Conservation (phyloP, 495 filamentous ascomycete genomes). For the Mytilinidion resinicola region DNA sequence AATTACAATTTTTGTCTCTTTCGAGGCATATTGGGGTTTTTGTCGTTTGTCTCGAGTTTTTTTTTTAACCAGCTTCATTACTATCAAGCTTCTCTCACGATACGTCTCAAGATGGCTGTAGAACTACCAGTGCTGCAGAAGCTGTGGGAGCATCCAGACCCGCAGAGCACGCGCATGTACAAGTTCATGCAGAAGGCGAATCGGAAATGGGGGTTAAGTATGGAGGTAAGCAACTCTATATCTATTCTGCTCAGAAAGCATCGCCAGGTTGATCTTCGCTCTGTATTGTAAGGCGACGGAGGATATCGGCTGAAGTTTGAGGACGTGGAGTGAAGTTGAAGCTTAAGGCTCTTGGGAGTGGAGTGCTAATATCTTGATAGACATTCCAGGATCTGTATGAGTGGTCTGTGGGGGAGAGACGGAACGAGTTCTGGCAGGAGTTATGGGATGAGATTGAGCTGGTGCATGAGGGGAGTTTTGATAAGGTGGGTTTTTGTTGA, state of each 20-base stretch:
- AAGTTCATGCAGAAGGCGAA: conserved; percentile 36
- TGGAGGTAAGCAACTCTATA: conserved; percentile 24
- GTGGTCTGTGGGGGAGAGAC: conserved; percentile 51
- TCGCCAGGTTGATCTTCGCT: no score
- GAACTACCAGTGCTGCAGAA: conserved; percentile 25
- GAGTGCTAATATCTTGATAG: conserved; percentile 27
- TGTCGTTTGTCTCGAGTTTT: neutral
- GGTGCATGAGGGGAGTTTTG: conserved; percentile 50
- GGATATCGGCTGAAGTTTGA: no score
- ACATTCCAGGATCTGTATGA: conserved; percentile 59
- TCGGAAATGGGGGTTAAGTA: conserved; percentile 15
- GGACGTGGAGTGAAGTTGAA: no score
- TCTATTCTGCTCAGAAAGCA: no score
- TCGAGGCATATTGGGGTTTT: no score
- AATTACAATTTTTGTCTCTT: no score
- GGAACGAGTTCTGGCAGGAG: conserved; percentile 61
- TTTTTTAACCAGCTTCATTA: neutral
- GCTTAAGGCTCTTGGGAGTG: neutral
- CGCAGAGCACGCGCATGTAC: conserved; percentile 29
- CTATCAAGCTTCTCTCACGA: neutral
- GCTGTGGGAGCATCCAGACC: conserved; percentile 37
- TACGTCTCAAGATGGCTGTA: neutral
- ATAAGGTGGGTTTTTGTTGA: conserved; percentile 14
- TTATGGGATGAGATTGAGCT: conserved; percentile 53
- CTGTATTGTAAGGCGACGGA: no score